phyloP scores from a whole-genome alignment of 2,329 filamentous ascomycete genomes.

The Fusarium keratoplasticum region DNA sequence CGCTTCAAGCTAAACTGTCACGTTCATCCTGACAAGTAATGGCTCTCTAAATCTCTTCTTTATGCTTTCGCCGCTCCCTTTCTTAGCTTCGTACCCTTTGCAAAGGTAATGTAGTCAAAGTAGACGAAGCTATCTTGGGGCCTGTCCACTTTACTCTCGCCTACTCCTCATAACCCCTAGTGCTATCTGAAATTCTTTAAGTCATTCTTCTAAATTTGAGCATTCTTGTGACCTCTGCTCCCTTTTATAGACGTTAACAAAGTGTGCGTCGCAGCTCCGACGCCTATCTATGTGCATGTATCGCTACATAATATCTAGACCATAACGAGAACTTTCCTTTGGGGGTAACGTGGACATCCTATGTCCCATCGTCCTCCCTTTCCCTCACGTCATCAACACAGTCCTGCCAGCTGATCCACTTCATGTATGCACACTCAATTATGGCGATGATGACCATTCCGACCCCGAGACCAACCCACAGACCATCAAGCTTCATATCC shows the following conservation, averaged over 20 bases:
- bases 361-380: slow-evolving; percentile 32
- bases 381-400: slow-evolving; percentile 39
- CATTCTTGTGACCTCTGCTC: not conserved
- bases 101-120: too few relatives aligned
- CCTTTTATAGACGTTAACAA: not conserved
- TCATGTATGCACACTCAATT: slow-evolving; percentile 40
- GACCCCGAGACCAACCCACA: slow-evolving; percentile 40
- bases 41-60: too few relatives aligned
- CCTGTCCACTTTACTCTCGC: too few relatives aligned
- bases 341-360: not conserved
- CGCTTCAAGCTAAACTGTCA: too few relatives aligned
- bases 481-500: slow-evolving; percentile 39
- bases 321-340: not conserved
- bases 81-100: too few relatives aligned
- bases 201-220: not conserved
- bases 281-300: not conserved
- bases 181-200: not conserved
- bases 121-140: too few relatives aligned
- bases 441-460: slow-evolving; percentile 41
- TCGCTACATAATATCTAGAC: not conserved
- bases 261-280: not conserved
- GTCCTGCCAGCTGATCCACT: slow-evolving; percentile 39
- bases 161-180: not conserved
- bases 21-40: too few relatives aligned
- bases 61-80: too few relatives aligned